Percentiles rank a stretch among this genome's conserved stretches.
Evolutionary conservation across 2,329 filamentous ascomycete genomes (phyloP).

Genomic region (Ascocoryne sarcoides): DNA sequence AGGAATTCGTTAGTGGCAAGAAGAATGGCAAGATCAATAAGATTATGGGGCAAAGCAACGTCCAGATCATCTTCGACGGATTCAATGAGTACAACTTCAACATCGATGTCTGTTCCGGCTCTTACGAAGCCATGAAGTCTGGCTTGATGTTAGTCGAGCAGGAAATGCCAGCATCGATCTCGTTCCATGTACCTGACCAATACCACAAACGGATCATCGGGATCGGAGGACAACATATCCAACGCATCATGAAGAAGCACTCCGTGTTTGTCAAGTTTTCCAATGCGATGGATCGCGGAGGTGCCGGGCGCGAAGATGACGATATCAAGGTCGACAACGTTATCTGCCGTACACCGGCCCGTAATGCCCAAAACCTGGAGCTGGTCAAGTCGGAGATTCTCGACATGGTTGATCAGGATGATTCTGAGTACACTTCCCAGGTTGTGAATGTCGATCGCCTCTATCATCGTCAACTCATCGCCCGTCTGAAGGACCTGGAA

Average conservation of each 20-base stretch:
- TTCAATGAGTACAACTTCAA: slow-evolving; percentile 99
- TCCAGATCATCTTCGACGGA: slow-evolving; percentile 97
- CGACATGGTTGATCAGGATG: slow-evolving; percentile 84
- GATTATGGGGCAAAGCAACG: slow-evolving; percentile 99
- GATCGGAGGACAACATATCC: slow-evolving; percentile 96
- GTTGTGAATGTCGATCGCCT: slow-evolving; percentile 88
- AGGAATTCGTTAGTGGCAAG: slow-evolving; percentile 98
- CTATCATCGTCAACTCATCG: slow-evolving; percentile 89
- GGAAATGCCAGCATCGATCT: slow-evolving; percentile 98
- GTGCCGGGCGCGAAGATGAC: slow-evolving; percentile 90
- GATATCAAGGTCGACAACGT: slow-evolving; percentile 99
- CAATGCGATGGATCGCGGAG: slow-evolving; percentile 92
- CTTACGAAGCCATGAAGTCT: slow-evolving; percentile 90
- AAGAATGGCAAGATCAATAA: slow-evolving; percentile 99
- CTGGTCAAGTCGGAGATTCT: slow-evolving; percentile 98
- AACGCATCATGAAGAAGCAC: slow-evolving; percentile 99
- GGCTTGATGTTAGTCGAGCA: slow-evolving; percentile 90
- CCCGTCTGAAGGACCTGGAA: slow-evolving; percentile 81
- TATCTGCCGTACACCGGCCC: slow-evolving; percentile 92
- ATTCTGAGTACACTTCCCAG: slow-evolving; percentile 94
- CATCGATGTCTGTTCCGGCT: slow-evolving; percentile 88
- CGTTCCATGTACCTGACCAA: slow-evolving; percentile 97
- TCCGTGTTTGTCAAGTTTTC: slow-evolving; percentile 99
- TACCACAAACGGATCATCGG: slow-evolving; percentile 99
- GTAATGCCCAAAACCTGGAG: slow-evolving; percentile 93